Conservation (phyloP, 768 basidiomycete species). For the Mycena olivaceomarginata region DNA sequence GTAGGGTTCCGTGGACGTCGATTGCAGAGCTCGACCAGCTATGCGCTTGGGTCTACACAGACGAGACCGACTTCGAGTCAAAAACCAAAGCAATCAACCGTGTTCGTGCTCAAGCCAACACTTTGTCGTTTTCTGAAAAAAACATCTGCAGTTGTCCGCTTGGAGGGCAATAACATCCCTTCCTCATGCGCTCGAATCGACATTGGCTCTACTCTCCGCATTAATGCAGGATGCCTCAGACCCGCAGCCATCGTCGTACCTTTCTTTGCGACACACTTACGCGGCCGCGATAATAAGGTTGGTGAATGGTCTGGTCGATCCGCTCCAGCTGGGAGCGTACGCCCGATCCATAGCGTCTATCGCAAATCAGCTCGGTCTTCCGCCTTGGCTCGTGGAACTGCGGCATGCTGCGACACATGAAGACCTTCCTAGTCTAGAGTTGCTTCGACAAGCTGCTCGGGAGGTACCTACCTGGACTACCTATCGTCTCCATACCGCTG, state of each 20-base stretch:
- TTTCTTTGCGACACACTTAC: conserved; percentile 85
- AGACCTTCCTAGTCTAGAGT: conserved; percentile 89
- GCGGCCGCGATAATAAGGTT: conserved; percentile 90
- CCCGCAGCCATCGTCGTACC: conserved; percentile 53
- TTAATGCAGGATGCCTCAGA: conserved; percentile 71
- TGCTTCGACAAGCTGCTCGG: conserved; percentile 84
- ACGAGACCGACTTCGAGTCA: conserved; percentile 75
- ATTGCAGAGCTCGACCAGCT: conserved; percentile 83
- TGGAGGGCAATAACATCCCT: conserved; percentile 86
- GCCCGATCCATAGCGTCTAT: conserved; percentile 94
- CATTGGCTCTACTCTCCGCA: conserved; percentile 76
- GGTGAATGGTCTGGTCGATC: conserved; percentile 97
- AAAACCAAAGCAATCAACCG: conserved; percentile 77
- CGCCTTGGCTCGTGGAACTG: conserved; percentile 92
- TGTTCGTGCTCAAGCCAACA: conserved; percentile 62
- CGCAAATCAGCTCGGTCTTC: conserved; percentile 90
- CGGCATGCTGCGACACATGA: conserved; percentile 98
- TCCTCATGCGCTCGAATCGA: conserved; percentile 89
- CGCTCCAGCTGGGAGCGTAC: conserved; percentile 91
- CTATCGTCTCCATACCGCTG: conserved; percentile 12
- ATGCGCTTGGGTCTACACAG: conserved; percentile 84
- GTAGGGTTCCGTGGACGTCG: conserved; percentile 87
- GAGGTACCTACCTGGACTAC: conserved; percentile 67
- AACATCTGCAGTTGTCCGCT: conserved; percentile 76
- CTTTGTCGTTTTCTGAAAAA: background rate